Conservation (phyloP, 495 filamentous ascomycete genomes). For the Talaromyces nanjingensis region DNA sequence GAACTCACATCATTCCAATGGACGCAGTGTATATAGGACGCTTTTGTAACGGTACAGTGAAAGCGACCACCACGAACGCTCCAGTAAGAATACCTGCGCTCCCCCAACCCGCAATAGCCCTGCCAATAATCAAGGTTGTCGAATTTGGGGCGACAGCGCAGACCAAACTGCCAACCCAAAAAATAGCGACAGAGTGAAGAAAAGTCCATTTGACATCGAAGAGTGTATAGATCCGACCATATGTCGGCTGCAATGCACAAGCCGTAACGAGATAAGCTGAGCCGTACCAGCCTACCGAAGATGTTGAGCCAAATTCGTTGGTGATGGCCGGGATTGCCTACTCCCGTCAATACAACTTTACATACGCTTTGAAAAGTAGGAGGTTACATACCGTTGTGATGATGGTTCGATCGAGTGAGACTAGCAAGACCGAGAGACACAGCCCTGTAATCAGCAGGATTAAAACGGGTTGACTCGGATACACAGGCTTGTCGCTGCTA, state of each 20-base stretch:
- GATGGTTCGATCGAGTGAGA: constrained; percentile 43
- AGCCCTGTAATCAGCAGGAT: constrained; percentile 30
- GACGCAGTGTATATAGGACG: constrained; percentile 8
- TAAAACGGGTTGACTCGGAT: constrained; percentile 1
- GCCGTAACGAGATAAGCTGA: constrained; percentile 46
- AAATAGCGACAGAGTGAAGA: constrained; percentile 32
- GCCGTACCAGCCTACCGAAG: constrained; percentile 46
- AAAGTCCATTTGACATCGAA: constrained; percentile 18
- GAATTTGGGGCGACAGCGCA: constrained; percentile 61
- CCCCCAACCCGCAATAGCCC: constrained; percentile 64
- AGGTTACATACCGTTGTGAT: constrained; percentile 24
- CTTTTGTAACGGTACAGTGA: constrained; percentile 3
- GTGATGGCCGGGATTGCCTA: constrained; percentile 39
- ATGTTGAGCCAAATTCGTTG: constrained; percentile 36
- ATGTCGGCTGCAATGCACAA: constrained; percentile 24
- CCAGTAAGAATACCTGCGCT: constrained; percentile 31
- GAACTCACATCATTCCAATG: constrained; percentile 7
- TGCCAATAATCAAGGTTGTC: constrained; percentile 58
- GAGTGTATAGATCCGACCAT: constrained; percentile 24
- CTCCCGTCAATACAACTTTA: constrained; percentile 6
- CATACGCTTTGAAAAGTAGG: constrained; percentile 29
- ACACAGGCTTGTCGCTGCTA: neutral
- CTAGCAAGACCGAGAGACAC: constrained; percentile 43
- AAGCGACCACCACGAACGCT: constrained; percentile 7
- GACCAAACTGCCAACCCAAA: constrained; percentile 61